Conservation (phyloP, 2,329 filamentous ascomycete genomes). For the Calcarisporium arbuscula region DNA sequence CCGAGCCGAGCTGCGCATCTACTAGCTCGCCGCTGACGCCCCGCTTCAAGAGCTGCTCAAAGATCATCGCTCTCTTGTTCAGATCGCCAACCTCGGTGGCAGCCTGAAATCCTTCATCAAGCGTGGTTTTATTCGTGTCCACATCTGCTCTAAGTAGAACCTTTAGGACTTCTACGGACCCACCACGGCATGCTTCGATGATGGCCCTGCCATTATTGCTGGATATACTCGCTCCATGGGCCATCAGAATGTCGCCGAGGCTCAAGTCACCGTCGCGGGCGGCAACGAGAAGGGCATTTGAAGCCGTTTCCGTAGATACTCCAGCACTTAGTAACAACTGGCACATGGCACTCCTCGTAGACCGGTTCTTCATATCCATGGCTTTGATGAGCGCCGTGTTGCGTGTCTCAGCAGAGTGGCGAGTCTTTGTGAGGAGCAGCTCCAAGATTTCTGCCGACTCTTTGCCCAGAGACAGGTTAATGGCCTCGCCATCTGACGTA, state of each 20-base stretch:
- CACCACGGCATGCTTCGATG: conserved; percentile 46
- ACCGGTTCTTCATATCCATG: conserved; percentile 32
- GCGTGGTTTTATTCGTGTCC: conserved; percentile 31
- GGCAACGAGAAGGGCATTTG: conserved; percentile 43
- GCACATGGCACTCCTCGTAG: conserved; percentile 36
- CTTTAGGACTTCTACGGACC: conserved; percentile 40
- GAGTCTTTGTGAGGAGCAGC: conserved; percentile 32
- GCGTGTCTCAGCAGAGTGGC: conserved; percentile 30
- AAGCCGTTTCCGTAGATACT: conserved; percentile 37
- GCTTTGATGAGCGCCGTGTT: conserved; percentile 37
- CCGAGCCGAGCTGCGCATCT: conserved; percentile 46
- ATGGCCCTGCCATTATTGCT: conserved; percentile 47
- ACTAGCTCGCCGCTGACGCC: conserved; percentile 46
- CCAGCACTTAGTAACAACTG: conserved; percentile 39
- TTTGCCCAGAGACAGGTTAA: conserved; percentile 39
- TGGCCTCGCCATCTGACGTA: conserved; percentile 41
- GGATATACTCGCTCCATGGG: conserved; percentile 44
- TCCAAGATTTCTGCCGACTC: conserved; percentile 39
- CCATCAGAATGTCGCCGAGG: conserved; percentile 44
- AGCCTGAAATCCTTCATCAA: conserved; percentile 48
- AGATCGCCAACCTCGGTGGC: conserved; percentile 47
- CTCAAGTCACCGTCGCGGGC: conserved; percentile 46
- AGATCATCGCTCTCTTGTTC: conserved; percentile 40
- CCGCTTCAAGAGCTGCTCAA: conserved; percentile 42
- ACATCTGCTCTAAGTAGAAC: conserved; percentile 40